Percentiles rank a stretch among this genome's conserved stretches.
Conservation (phyloP, 1,139 yeast genomes). For the Candida albicans region DNA sequence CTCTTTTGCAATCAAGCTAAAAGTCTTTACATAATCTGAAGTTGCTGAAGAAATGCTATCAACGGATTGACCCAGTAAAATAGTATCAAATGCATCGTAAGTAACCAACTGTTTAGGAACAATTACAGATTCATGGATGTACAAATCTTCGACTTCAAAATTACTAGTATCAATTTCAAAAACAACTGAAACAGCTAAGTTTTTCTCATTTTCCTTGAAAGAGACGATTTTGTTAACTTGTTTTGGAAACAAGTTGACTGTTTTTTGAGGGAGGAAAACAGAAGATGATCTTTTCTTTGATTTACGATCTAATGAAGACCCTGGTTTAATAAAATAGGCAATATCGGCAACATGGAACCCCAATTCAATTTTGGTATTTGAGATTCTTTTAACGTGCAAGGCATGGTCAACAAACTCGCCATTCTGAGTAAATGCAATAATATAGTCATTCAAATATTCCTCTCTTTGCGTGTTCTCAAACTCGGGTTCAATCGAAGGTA, state of each 20-base stretch:
- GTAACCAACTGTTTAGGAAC: slow-evolving; percentile 57
- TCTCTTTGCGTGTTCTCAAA: slow-evolving; percentile 44
- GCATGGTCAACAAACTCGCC: slow-evolving; percentile 73
- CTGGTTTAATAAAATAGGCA: slow-evolving; percentile 66
- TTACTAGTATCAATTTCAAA: slow-evolving; percentile 76
- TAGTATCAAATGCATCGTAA: slow-evolving; percentile 54
- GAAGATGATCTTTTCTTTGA: slow-evolving; percentile 89
- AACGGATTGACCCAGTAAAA: slow-evolving; percentile 35
- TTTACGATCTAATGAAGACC: slow-evolving; percentile 80
- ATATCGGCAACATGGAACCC: slow-evolving; percentile 86
- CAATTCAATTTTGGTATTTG: slow-evolving; percentile 61
- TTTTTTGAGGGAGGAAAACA: slow-evolving; percentile 84
- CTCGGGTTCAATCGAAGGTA: slow-evolving; percentile 40
- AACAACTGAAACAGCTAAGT: slow-evolving; percentile 75
- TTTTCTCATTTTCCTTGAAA: slow-evolving; percentile 58
- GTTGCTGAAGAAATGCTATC: slow-evolving; percentile 55
- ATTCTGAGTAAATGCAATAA: slow-evolving; percentile 65
- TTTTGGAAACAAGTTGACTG: slow-evolving; percentile 67
- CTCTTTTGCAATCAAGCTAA: slow-evolving; percentile 65
- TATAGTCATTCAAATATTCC: slow-evolving; percentile 61
- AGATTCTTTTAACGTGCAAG: slow-evolving; percentile 64
- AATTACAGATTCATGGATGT: slow-evolving; percentile 73
- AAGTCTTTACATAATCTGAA: slow-evolving; percentile 64
- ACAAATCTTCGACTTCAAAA: slow-evolving; percentile 73
- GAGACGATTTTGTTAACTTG: slow-evolving; percentile 60